Percentiles rank a stretch among this genome's conserved stretches.
phyloP scores from a whole-genome alignment of 441 rosid species.

The Erodium texanum region DNA sequence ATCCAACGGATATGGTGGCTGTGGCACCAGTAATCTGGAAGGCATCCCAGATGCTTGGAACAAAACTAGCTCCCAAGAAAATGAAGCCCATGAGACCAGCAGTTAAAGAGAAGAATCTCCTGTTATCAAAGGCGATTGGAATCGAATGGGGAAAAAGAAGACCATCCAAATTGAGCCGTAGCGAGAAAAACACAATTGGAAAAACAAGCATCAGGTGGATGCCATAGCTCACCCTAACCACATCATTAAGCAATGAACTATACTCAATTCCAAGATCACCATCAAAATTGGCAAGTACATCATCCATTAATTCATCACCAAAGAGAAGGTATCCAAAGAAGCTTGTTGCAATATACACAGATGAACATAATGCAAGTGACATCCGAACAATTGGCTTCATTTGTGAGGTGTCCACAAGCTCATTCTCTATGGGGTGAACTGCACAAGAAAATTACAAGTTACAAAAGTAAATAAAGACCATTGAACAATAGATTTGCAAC shows the following conservation, averaged over 20 bases:
- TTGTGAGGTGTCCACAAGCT: slow-evolving; percentile 43
- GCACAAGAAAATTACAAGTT: slow-evolving; percentile 20
- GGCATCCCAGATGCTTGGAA: slow-evolving; percentile 68
- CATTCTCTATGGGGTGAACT: slow-evolving; percentile 66
- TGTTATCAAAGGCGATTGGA: slow-evolving; percentile 39
- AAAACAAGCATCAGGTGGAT: slow-evolving; percentile 67
- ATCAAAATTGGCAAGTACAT: slow-evolving; percentile 62
- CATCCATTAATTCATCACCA: slow-evolving; percentile 52
- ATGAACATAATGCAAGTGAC: slow-evolving; percentile 42
- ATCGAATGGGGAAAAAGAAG: slow-evolving; percentile 49
- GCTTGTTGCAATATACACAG: slow-evolving; percentile 55
- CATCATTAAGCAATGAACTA: slow-evolving; percentile 46
- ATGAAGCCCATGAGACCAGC: slow-evolving; percentile 43
- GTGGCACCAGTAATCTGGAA: slow-evolving; percentile 67
- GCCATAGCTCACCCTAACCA: slow-evolving; percentile 53
- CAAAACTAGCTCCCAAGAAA: slow-evolving; percentile 48
- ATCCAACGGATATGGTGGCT: slow-evolving; percentile 46
- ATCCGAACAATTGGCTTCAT: slow-evolving; percentile 50
- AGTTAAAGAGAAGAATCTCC: slow-evolving; percentile 43
- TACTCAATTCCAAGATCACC: slow-evolving; percentile 55
- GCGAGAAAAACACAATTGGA: slow-evolving; percentile 57
- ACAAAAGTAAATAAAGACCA: neutral
- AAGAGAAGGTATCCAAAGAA: slow-evolving; percentile 59
- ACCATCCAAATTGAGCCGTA: slow-evolving; percentile 56
- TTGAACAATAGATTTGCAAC: neutral